These are phyloP conservation scores for Pterocarpus macrocarpus DNA, from an alignment of 306 rosid species.

Conservation along the genomic window DNA sequence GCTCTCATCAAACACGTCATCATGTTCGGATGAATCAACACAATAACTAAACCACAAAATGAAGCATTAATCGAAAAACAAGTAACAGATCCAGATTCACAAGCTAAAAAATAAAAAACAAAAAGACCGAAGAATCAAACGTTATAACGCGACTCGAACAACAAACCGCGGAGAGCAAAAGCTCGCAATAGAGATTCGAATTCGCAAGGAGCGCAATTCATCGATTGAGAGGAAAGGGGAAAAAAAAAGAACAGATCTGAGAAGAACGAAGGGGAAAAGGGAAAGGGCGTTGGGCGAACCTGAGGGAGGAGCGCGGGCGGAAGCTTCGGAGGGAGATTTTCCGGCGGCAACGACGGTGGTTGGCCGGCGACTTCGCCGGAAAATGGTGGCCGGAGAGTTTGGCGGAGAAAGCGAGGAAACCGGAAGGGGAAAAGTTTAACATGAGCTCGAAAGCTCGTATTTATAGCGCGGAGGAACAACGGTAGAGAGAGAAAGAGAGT, in stretches of 20 bases:
- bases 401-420: neutral
- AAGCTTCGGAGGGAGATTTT: slow-evolving; percentile 5
- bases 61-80: slow-evolving; percentile 31
- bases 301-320: slow-evolving; percentile 28
- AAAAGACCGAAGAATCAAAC: neutral
- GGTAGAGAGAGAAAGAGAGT: slow-evolving; percentile 16
- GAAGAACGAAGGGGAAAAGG: neutral
- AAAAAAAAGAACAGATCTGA: slow-evolving; percentile 61
- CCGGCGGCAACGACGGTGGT: slow-evolving; percentile 51
- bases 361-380: slow-evolving; percentile 64
- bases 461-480: slow-evolving; percentile 52
- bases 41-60: neutral
- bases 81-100: slow-evolving; percentile 67
- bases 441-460: neutral
- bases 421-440: slow-evolving; percentile 45
- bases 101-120: neutral
- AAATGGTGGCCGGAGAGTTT: slow-evolving; percentile 11
- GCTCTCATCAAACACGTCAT: slow-evolving; percentile 10
- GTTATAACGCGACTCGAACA: slow-evolving; percentile 5
- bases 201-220: slow-evolving; percentile 25
- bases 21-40: neutral
- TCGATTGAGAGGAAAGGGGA: neutral
- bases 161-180: neutral
- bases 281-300: slow-evolving; percentile 46
- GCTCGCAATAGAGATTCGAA: neutral